Evolutionary conservation across 495 filamentous ascomycete species (phyloP).

Genomic region (Lentithecium fluviatile): DNA sequence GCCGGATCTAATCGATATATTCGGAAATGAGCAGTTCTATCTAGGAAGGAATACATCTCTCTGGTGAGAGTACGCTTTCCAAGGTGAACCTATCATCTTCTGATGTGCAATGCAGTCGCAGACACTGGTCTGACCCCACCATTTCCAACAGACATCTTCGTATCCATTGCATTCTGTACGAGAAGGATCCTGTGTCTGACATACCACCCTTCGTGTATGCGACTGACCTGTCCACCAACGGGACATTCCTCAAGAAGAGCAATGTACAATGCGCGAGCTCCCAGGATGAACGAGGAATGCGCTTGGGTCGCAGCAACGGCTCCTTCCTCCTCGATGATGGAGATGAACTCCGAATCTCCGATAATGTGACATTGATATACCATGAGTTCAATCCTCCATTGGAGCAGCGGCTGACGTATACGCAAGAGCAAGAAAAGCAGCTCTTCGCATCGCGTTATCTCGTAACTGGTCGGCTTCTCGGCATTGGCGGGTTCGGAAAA

Average conservation of each 20-base stretch:
- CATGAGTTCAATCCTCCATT: neutral
- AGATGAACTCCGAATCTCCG: conserved; percentile 38
- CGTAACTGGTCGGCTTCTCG: conserved; percentile 40
- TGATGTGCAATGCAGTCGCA: conserved; percentile 22
- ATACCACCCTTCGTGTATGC: conserved; percentile 46
- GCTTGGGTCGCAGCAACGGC: conserved; percentile 24
- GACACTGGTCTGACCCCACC: conserved; percentile 34
- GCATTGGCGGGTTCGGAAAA: conserved; percentile 40
- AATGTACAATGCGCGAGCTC: conserved; percentile 13
- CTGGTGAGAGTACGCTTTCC: conserved; percentile 13
- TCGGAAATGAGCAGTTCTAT: conserved; percentile 29
- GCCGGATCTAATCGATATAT: conserved; percentile 15
- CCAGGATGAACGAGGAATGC: conserved; percentile 9
- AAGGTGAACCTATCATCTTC: neutral
- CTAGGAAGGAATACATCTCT: conserved; percentile 23
- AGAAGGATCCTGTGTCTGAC: conserved; percentile 24
- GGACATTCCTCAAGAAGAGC: conserved; percentile 33
- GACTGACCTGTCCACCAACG: conserved; percentile 45
- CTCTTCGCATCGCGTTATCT: conserved; percentile 37
- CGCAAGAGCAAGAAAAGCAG: conserved; percentile 35
- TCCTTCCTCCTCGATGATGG: conserved; percentile 41
- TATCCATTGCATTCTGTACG: conserved; percentile 44
- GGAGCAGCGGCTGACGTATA: conserved; percentile 4
- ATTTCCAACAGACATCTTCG: conserved; percentile 46
- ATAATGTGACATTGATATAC: conserved; percentile 16